These are phyloP conservation scores for Saccharomyces eubayanus DNA, from an alignment of 805 yeast species.

Conservation along the genomic window DNA sequence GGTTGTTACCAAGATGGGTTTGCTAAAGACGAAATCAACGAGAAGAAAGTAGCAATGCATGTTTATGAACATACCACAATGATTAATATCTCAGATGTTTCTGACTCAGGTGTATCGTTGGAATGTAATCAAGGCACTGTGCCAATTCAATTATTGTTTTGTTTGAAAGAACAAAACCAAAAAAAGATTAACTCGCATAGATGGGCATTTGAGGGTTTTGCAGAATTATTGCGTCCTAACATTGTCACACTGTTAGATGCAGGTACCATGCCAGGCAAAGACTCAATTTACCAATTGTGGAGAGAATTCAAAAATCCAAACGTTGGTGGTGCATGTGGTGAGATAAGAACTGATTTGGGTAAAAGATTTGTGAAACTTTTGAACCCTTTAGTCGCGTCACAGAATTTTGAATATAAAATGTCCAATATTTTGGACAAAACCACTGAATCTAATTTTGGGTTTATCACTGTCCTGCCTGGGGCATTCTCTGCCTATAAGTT, in stretches of 20 bases:
- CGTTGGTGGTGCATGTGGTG: conserved; percentile 98
- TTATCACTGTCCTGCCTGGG: conserved; percentile 90
- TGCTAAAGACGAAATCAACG: conserved; percentile 85
- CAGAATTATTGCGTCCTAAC: conserved; percentile 71
- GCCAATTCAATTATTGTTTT: conserved; percentile 84
- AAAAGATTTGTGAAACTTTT: conserved; percentile 43
- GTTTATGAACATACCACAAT: conserved; percentile 89
- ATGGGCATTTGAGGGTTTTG: conserved; percentile 94
- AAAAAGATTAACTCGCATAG: conserved; percentile 91
- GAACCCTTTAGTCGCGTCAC: conserved; percentile 92
- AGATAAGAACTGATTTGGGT: conserved; percentile 81
- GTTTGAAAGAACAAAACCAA: conserved; percentile 81
- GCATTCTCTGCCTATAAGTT: conserved; percentile 93
- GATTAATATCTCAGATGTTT: conserved; percentile 69
- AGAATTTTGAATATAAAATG: conserved; percentile 93
- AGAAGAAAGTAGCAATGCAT: conserved; percentile 72
- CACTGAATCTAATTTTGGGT: conserved; percentile 89
- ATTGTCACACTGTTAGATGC: conserved; percentile 84
- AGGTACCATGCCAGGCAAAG: conserved; percentile 84
- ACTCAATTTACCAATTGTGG: conserved; percentile 86
- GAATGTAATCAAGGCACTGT: conserved; percentile 40
- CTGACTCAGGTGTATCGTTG: conserved; percentile 56
- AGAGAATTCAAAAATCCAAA: conserved; percentile 66
- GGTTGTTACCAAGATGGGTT: conserved; percentile 95
- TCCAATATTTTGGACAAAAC: conserved; percentile 94